Base-by-base conservation (phyloP, 1,284 basidiomycete species). In the Irpex sp. region DNA sequence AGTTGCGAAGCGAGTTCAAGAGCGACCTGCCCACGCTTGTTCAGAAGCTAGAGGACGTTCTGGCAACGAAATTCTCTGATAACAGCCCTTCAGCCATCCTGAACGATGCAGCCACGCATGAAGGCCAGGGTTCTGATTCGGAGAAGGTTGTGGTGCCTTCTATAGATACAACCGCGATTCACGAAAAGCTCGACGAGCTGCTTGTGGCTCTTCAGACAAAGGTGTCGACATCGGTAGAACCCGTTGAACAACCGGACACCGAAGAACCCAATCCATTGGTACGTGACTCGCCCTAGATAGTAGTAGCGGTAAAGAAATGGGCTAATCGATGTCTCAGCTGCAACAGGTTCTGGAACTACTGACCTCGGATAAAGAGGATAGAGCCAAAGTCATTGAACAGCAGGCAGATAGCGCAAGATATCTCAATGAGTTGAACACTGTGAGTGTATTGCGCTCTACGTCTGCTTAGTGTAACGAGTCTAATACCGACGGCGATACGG, bases 361-460 rank as follows among this genome's bases (percentile, higher is more conserved):
- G 7, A 78, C 78, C 62, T 75, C 75, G 26, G 83, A 83, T 4
- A 76, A 79, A 59, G 77, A 73, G 17, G 80, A 83, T 64, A 81
- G 79, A 43, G 76, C 75, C 2, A 63, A 80, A 1, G 82, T 85
- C 66, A 69, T 78, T 19, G 82, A 85, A 61, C 87, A 89, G 68
- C 89, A 91, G 68, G 78, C 80, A 4, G 89, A 92, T 65, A 89
- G 83, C 64, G 83, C 87, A 62, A 82, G 89, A 19, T 92, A 92
- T 71, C 80, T 92, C 26, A 87, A 88, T 65, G 89, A 92, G 70
- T 78, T 92, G 39, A 92, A 91, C 68, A 77, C 78, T 58, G 89
- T 88, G 67, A 65, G 81, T 71, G 39, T 54, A 9, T 43, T 15
- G 7, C 2, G 2, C 2, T 26, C 26, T 26, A 26, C 26, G 26